Conservation (phyloP, 2,329 filamentous ascomycete genomes). For the Phaeosphaeriaceae sp. region DNA sequence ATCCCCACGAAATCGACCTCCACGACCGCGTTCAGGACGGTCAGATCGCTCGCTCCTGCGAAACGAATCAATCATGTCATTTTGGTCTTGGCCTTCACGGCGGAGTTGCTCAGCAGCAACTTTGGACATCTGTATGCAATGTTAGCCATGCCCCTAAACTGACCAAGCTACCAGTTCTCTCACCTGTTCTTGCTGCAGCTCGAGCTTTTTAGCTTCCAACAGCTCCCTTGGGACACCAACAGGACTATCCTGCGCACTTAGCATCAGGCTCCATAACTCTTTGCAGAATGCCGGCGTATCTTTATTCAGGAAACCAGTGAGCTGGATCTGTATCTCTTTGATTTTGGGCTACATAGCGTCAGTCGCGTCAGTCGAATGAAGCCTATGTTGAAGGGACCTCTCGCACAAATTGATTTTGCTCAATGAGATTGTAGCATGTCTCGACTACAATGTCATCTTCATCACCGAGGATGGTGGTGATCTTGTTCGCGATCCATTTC, state of each 20-base stretch:
- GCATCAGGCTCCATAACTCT: conserved; percentile 87
- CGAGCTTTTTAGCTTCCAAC: conserved; percentile 92
- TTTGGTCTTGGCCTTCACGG: conserved; percentile 67
- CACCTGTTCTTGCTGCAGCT: conserved; percentile 95
- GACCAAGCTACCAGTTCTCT: conserved; percentile 3
- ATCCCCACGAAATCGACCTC: conserved; percentile 52
- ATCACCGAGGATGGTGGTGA: conserved; percentile 84
- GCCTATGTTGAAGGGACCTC: background rate
- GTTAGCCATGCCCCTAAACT: conserved; percentile 24
- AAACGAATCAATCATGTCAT: conserved; percentile 71
- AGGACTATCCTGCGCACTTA: conserved; percentile 87
- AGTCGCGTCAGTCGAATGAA: conserved; percentile 7
- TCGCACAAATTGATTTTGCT: conserved; percentile 78
- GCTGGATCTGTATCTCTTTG: conserved; percentile 91
- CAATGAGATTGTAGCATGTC: conserved; percentile 72
- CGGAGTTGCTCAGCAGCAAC: conserved; percentile 76
- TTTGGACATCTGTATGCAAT: conserved; percentile 74
- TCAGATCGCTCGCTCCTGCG: conserved; percentile 66
- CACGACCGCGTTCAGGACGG: conserved; percentile 53
- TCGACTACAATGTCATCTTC: conserved; percentile 97
- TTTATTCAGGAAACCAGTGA: conserved; percentile 94
- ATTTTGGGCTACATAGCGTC: conserved; percentile 77
- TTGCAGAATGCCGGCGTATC: conserved; percentile 90
- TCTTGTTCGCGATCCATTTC: conserved; percentile 93
- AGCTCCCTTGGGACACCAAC: conserved; percentile 94